Evolutionary conservation across 1,139 yeast species (phyloP).

Genomic region (Maudiozyma humilis): DNA sequence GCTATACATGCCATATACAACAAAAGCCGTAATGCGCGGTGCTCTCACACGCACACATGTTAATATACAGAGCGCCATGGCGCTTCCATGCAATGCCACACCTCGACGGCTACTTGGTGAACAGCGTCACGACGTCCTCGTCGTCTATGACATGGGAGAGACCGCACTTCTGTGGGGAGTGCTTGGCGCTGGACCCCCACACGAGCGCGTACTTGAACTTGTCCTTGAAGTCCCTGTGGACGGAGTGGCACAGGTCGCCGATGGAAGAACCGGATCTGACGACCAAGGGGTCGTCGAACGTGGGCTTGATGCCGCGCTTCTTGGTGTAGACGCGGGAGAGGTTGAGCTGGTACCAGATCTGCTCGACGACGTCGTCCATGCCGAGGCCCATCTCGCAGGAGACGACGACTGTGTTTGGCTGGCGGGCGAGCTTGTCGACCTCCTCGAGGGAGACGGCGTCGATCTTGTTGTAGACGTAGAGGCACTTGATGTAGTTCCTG

Average conservation of each 20-base stretch:
- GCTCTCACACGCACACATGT: no score
- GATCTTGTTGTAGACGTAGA: slow-evolving; percentile 88
- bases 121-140: slow-evolving; percentile 89
- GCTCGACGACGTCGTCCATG: slow-evolving; percentile 77
- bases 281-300: slow-evolving; percentile 83
- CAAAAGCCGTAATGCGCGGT: no score
- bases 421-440: slow-evolving; percentile 82
- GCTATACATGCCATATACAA: no score
- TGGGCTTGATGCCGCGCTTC: slow-evolving; percentile 72
- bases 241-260: slow-evolving; percentile 82
- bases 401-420: slow-evolving; percentile 88
- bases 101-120: slow-evolving; percentile 45
- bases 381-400: slow-evolving; percentile 86
- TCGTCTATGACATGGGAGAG: slow-evolving; percentile 74
- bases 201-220: slow-evolving; percentile 90
- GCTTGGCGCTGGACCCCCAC: slow-evolving; percentile 95
- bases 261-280: slow-evolving; percentile 72
- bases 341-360: slow-evolving; percentile 84
- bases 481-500: slow-evolving; percentile 80
- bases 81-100: not conserved
- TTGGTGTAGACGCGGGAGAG: slow-evolving; percentile 80
- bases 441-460: slow-evolving; percentile 95
- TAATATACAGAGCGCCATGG: no score
- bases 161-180: slow-evolving; percentile 95
- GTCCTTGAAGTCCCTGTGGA: slow-evolving; percentile 86